phyloP scores from a whole-genome alignment of 352 stramenopile genomes.

The Phytopythium litorale region DNA sequence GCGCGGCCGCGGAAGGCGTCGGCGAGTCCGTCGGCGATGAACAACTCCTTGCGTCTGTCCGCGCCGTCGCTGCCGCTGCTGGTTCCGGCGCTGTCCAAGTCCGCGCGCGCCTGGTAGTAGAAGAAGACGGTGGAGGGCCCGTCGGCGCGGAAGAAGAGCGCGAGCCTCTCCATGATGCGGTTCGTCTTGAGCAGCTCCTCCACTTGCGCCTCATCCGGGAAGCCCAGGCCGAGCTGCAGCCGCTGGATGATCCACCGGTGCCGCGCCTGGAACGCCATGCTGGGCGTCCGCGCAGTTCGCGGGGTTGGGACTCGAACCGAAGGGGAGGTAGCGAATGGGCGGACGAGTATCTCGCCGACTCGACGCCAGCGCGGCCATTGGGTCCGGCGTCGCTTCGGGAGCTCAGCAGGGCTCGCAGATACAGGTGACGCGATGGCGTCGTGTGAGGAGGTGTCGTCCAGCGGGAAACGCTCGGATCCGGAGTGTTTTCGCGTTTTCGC shows the following conservation, averaged over 20 bases:
- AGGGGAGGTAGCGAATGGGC: background rate
- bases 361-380: background rate
- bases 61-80: conserved; percentile 9
- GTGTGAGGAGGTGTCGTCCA: too few species aligned
- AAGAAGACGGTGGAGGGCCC: conserved; percentile 76
- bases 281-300: too few species aligned
- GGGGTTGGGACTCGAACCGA: too few species aligned
- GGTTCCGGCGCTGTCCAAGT: background rate
- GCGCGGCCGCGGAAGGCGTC: conserved; percentile 59
- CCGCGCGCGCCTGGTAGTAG: conserved; percentile 56
- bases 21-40: conserved; percentile 76
- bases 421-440: background rate
- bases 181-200: conserved; percentile 80
- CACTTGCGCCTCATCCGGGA: conserved; percentile 68
- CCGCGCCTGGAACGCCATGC: conserved; percentile 82
- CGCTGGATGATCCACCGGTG: conserved; percentile 86
- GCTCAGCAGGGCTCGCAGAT: background rate
- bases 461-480: too few species aligned
- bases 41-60: conserved; percentile 52
- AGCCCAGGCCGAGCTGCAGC: conserved; percentile 66
- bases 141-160: conserved; percentile 64
- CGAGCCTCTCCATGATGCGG: conserved; percentile 73
- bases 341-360: background rate
- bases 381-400: background rate
- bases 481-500: too few species aligned